These are phyloP conservation scores for Bertia moriformis DNA, from an alignment of 2,329 filamentous ascomycete genomes.

Conservation along the genomic window DNA sequence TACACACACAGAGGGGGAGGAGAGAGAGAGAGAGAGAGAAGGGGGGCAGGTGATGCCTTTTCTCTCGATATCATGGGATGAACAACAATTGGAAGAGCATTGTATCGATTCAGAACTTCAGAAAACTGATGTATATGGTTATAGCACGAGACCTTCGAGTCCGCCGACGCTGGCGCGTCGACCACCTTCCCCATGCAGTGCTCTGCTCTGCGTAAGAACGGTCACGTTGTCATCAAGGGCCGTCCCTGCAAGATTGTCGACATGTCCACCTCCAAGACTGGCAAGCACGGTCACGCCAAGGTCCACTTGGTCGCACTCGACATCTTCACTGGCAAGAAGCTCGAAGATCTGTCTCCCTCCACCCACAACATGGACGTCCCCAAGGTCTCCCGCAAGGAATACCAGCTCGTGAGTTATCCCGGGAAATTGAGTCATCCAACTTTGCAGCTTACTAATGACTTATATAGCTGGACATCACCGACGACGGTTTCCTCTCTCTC, in stretches of 20 bases:
- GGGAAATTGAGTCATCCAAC: not conserved
- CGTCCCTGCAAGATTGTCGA: constrained; percentile 99
- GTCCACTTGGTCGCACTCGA: constrained; percentile 95
- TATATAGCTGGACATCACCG: constrained; percentile 73
- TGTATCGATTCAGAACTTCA: no score
- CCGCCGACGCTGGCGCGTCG: constrained; percentile 91
- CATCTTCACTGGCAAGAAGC: constrained; percentile 99
- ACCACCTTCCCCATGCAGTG: constrained; percentile 95
- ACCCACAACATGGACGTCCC: constrained; percentile 98
- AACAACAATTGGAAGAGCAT: no score
- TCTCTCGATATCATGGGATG: no score
- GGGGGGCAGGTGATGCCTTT: no score
- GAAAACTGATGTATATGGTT: no score
- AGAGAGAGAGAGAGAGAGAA: no score
- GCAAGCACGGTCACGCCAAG: constrained; percentile 99
- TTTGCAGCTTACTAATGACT: constrained; percentile 2
- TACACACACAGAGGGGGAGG: no score
- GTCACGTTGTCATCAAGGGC: constrained; percentile 93
- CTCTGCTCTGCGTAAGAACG: constrained; percentile 99
- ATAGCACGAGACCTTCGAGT: constrained; percentile 49
- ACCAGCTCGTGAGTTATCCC: constrained; percentile 66
- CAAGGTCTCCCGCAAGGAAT: constrained; percentile 79
- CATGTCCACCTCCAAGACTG: constrained; percentile 99
- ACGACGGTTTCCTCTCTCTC: constrained; percentile 88
- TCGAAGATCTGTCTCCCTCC: constrained; percentile 96